These are phyloP conservation scores for Tremellales sp. DNA, from an alignment of 1,284 basidiomycete genomes.

Conservation along the genomic window DNA sequence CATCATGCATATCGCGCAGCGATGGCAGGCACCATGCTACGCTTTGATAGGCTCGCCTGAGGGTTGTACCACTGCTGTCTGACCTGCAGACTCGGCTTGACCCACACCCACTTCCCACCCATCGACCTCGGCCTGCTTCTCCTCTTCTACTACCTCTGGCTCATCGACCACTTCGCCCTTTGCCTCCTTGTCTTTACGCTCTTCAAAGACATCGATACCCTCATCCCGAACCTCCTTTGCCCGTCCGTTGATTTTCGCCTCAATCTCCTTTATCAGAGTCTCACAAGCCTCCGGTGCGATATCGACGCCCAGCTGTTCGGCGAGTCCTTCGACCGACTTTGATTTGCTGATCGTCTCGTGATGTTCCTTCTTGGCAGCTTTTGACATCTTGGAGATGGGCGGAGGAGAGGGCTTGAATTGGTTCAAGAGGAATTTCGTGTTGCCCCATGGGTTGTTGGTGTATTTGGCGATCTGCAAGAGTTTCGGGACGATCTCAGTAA, in stretches of 20 bases:
- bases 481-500: slow-evolving; percentile 66
- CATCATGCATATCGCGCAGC: neutral
- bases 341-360: slow-evolving; percentile 58
- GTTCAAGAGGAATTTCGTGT: slow-evolving; percentile 86
- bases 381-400: slow-evolving; percentile 55
- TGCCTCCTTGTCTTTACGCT: slow-evolving; percentile 22
- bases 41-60: neutral
- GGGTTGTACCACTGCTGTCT: neutral
- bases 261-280: slow-evolving; percentile 25
- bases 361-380: slow-evolving; percentile 58
- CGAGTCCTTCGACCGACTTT: slow-evolving; percentile 65
- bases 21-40: neutral
- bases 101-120: slow-evolving; percentile 24
- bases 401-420: slow-evolving; percentile 62
- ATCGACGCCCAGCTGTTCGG: slow-evolving; percentile 45
- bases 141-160: slow-evolving; percentile 4
- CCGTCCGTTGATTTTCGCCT: slow-evolving; percentile 24
- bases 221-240: slow-evolving; percentile 8
- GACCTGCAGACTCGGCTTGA: neutral
- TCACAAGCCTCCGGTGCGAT: slow-evolving; percentile 13
- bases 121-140: slow-evolving; percentile 18
- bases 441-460: slow-evolving; percentile 71
- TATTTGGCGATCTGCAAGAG: slow-evolving; percentile 67
- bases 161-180: slow-evolving; percentile 21
- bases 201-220: slow-evolving; percentile 18